Percentiles rank a stretch among this genome's conserved stretches.
These are phyloP conservation scores for Linnemannia hyalina DNA, from an alignment of 192 early-diverging fungal species.

Conservation along the genomic window DNA sequence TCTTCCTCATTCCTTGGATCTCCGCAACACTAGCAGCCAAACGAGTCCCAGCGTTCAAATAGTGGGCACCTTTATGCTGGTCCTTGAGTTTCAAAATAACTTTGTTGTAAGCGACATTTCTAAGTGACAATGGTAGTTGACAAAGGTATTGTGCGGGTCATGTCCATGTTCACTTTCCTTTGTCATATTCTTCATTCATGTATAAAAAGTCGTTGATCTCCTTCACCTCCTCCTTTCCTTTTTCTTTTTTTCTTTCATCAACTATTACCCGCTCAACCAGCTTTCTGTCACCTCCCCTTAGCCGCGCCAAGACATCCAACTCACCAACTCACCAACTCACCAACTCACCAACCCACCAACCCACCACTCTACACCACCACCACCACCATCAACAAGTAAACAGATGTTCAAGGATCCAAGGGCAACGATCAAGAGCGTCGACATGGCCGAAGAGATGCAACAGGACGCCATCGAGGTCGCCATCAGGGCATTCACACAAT, in stretches of 20 bases:
- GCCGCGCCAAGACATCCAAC: not conserved
- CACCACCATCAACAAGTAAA: not conserved
- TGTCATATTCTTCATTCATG: not conserved
- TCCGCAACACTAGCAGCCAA: not conserved
- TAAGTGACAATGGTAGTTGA: slow-evolving; percentile 4
- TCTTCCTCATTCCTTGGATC: not conserved
- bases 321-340: not conserved
- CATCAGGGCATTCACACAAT: slow-evolving; percentile 90
- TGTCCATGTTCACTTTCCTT: not conserved
- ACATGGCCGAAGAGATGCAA: slow-evolving; percentile 98
- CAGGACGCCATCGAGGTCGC: slow-evolving; percentile 91
- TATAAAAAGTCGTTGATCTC: not conserved
- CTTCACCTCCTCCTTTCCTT: not conserved
- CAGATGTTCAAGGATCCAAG: slow-evolving; percentile 80
- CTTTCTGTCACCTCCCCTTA: not conserved
- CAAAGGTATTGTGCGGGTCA: not conserved
- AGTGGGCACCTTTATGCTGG: not conserved
- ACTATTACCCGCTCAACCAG: not conserved
- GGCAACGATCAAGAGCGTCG: slow-evolving; percentile 96
- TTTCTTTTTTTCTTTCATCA: not conserved
- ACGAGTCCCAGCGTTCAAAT: not conserved
- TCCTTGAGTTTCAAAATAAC: not conserved
- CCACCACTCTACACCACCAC: not conserved
- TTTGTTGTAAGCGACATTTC: not conserved
- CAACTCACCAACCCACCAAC: not conserved